phyloP scores from a whole-genome alignment of 345 rosid genomes.

The Populus euphratica region DNA sequence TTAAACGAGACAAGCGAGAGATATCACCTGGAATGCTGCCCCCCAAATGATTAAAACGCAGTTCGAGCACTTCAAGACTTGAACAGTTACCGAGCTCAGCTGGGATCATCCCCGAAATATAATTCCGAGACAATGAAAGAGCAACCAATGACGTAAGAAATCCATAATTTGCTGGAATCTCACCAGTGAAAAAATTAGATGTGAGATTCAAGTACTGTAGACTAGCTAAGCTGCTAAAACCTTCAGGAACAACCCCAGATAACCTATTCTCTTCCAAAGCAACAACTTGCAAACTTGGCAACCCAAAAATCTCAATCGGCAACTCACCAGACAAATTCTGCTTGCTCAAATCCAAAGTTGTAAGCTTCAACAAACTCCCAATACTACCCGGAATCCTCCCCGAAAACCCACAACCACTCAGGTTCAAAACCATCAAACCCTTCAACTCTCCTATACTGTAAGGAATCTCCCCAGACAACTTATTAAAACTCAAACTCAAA shows the following conservation, averaged over 20 bases:
- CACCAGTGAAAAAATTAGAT: constrained; percentile 61
- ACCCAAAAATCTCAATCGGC: constrained; percentile 72
- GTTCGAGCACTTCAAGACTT: constrained; percentile 71
- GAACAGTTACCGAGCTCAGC: constrained; percentile 83
- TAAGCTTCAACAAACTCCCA: constrained; percentile 26
- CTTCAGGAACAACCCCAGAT: constrained; percentile 73
- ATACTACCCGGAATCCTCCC: constrained; percentile 25
- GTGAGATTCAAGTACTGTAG: constrained; percentile 66
- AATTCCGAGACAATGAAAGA: constrained; percentile 69
- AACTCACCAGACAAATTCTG: constrained; percentile 34
- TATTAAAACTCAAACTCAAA: constrained; percentile 56
- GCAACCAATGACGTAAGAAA: constrained; percentile 60
- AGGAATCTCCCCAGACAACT: constrained; percentile 26
- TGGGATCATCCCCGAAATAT: constrained; percentile 61
- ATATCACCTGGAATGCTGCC: constrained; percentile 75
- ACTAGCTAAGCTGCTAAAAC: constrained; percentile 79
- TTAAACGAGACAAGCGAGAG: constrained; percentile 48
- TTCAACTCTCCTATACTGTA: constrained; percentile 21
- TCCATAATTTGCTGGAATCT: constrained; percentile 65
- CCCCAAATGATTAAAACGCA: constrained; percentile 51
- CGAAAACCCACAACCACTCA: constrained; percentile 23
- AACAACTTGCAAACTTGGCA: constrained; percentile 79
- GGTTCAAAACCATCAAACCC: constrained; percentile 17
- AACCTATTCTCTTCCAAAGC: constrained; percentile 79
- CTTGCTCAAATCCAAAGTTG: constrained; percentile 30